Evolutionary conservation across 768 basidiomycete species (phyloP).

Genomic region (Termitomyces sp.): DNA sequence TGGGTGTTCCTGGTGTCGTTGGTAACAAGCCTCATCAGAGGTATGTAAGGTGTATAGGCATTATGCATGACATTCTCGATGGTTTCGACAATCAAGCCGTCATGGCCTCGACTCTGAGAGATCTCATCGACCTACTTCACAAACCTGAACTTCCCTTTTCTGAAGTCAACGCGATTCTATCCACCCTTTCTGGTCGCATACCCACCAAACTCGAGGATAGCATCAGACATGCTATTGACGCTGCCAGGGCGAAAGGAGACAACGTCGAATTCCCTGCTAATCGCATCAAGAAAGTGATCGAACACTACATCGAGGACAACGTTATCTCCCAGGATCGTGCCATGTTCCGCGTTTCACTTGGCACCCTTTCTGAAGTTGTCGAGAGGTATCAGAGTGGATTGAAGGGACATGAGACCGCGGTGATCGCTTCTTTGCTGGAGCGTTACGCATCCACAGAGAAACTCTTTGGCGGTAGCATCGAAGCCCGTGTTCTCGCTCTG

Average conservation of each 20-base stretch:
- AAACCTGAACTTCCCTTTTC: conserved; percentile 87
- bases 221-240: conserved; percentile 74
- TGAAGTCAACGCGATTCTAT: conserved; percentile 77
- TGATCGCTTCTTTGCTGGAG: conserved; percentile 70
- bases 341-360: conserved; percentile 71
- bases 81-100: conserved; percentile 96
- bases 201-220: conserved; percentile 86
- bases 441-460: conserved; percentile 85
- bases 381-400: conserved; percentile 78
- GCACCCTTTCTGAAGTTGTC: conserved; percentile 65
- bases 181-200: conserved; percentile 88
- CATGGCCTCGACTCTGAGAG: conserved; percentile 83
- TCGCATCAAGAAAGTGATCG: conserved; percentile 81
- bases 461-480: conserved; percentile 91
- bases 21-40: conserved; percentile 91
- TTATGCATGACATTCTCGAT: conserved; percentile 87
- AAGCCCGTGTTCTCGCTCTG: conserved; percentile 83
- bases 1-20: conserved; percentile 80
- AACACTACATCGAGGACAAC: conserved; percentile 77
- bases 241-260: conserved; percentile 66
- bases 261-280: conserved; percentile 84
- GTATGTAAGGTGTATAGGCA: conserved; percentile 63
- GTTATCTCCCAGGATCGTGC: conserved; percentile 75
- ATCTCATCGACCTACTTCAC: conserved; percentile 76
- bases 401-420: conserved; percentile 79